Conservation (phyloP, 257 asterid genomes). For the Solanum okadae region DNA sequence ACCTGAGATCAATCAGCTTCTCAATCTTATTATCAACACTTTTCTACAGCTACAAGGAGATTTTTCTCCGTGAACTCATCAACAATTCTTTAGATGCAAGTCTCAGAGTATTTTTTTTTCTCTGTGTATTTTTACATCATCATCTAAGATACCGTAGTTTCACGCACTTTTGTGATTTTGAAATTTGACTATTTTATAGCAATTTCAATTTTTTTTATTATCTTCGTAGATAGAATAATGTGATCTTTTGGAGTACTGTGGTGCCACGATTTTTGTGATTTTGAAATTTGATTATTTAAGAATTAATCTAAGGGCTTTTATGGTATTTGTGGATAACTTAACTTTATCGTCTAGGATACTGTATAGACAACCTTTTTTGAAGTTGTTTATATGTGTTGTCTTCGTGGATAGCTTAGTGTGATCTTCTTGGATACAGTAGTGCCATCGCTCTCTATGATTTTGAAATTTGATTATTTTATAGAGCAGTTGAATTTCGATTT, state of each 20-base stretch:
- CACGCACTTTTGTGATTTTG: too few species aligned
- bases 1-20: neutral
- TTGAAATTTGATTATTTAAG: neutral
- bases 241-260: neutral
- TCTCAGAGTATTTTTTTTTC: neutral
- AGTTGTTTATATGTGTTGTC: neutral
- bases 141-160: too few species aligned
- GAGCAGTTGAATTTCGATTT: neutral
- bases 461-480: neutral
- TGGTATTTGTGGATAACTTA: too few species aligned
- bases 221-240: too few species aligned
- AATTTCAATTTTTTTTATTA: too few species aligned
- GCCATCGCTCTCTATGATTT: neutral
- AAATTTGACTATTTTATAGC: too few species aligned
- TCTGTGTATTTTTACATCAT: too few species aligned
- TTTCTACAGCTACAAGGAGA: conserved; percentile 50
- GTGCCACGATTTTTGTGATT: neutral
- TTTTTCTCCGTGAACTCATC: conserved; percentile 45
- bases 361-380: neutral
- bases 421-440: neutral
- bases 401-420: neutral
- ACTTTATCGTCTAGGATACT: neutral
- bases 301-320: neutral
- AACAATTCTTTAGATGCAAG: conserved; percentile 46
- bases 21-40: conserved; percentile 44